phyloP scores from a whole-genome alignment of 257 asterid genomes.

The Orobanche coerulescens region DNA sequence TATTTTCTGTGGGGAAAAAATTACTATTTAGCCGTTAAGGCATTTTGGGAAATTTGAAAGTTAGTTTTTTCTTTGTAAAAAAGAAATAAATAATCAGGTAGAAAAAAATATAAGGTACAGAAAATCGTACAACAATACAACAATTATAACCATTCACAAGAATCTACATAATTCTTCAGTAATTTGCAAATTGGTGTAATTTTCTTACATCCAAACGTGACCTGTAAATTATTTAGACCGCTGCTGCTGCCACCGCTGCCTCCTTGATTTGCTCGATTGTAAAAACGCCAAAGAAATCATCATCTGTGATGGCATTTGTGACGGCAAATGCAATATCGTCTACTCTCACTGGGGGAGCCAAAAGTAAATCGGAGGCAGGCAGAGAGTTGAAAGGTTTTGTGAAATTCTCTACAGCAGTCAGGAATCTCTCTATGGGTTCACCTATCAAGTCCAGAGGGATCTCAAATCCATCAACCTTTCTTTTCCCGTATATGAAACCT shows the following conservation, averaged over 20 bases:
- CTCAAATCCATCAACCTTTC: constrained; percentile 76
- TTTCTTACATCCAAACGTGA: background rate
- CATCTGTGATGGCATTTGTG: constrained; percentile 61
- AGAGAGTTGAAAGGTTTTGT: constrained; percentile 72
- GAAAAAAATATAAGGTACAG: too few relatives aligned
- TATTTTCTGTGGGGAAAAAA: too few relatives aligned
- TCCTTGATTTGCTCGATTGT: constrained; percentile 89
- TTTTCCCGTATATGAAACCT: constrained; percentile 82
- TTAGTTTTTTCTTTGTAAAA: too few relatives aligned
- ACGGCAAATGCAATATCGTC: constrained; percentile 83
- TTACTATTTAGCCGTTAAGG: too few relatives aligned
- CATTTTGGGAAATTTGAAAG: too few relatives aligned
- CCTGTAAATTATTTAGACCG: constrained; percentile 14
- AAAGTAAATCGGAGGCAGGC: constrained; percentile 80
- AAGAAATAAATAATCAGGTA: too few relatives aligned
- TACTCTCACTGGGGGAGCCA: constrained; percentile 90
- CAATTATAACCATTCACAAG: background rate
- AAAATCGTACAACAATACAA: too few relatives aligned
- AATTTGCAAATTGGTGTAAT: too few relatives aligned
- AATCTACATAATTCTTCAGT: background rate
- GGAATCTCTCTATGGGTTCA: constrained; percentile 66
- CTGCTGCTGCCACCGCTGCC: constrained; percentile 66
- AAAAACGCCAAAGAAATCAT: constrained; percentile 78
- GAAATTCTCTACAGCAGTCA: constrained; percentile 50
- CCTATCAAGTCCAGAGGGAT: constrained; percentile 86